phyloP scores from a whole-genome alignment of 2,329 filamentous ascomycete species.

The Penicillium hesseltinei region DNA sequence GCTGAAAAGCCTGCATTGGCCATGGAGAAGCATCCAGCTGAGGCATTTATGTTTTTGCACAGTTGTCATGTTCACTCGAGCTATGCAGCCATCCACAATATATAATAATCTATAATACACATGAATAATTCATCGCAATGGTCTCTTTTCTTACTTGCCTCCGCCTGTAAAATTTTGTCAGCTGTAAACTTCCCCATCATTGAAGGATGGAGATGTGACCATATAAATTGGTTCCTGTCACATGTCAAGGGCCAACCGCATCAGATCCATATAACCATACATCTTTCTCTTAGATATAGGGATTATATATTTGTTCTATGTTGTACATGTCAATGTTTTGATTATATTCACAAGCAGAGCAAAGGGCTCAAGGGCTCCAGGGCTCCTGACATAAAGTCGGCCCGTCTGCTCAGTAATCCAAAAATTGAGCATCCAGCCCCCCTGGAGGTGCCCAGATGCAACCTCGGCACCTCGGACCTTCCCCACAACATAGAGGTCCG shows the following conservation, averaged over 20 bases:
- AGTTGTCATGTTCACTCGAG: background rate
- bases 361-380: background rate
- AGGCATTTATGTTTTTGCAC: background rate
- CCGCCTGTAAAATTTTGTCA: no score
- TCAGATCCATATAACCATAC: background rate
- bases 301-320: background rate
- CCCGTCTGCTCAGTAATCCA: constrained; percentile 1
- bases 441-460: background rate
- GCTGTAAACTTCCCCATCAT: background rate
- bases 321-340: background rate
- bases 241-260: background rate
- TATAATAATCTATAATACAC: background rate
- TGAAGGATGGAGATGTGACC: background rate
- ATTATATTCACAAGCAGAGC: background rate
- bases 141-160: background rate
- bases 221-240: background rate
- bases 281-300: background rate
- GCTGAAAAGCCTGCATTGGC: background rate
- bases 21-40: background rate
- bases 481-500: constrained; percentile 29
- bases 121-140: background rate
- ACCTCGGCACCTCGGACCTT: constrained; percentile 34
- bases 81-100: background rate
- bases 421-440: background rate
- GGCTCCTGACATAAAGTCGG: background rate